Conservation (phyloP, 164 flowering plant species). For the Magnolia officinalis region DNA sequence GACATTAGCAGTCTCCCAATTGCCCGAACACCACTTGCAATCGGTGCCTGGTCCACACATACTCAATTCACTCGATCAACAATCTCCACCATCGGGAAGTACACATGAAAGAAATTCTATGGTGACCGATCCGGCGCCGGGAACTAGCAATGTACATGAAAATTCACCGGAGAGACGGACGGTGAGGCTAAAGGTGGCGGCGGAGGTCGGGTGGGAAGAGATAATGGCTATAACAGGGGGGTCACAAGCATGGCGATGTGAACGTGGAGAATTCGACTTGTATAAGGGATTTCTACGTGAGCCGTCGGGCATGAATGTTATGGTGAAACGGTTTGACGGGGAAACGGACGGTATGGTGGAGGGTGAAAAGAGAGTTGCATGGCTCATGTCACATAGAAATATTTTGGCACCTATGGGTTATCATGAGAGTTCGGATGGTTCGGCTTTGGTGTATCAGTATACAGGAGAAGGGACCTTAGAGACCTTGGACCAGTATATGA, state of each 20-base stretch:
- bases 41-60: background rate
- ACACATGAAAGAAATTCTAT: background rate
- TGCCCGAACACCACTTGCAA: no score
- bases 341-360: constrained; percentile 14
- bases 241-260: constrained; percentile 2
- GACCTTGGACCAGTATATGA: constrained; percentile 20
- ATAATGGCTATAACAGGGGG: constrained; percentile 16
- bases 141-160: background rate
- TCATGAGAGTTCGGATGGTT: constrained; percentile 20
- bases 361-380: constrained; percentile 35
- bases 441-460: constrained; percentile 25
- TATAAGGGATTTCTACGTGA: constrained; percentile 16
- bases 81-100: background rate
- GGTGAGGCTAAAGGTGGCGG: constrained; percentile 14
- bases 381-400: constrained; percentile 28
- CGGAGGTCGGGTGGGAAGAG: constrained; percentile 23
- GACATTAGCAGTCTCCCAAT: no score
- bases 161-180: background rate
- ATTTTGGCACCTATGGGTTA: constrained; percentile 24
- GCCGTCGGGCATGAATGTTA: constrained; percentile 2
- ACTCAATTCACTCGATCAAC: background rate
- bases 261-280: constrained; percentile 6
- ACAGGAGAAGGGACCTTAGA: constrained; percentile 14
- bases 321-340: constrained; percentile 24
- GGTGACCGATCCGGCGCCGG: background rate